Base-by-base conservation (phyloP, 116 monocot genomes). In the Dioscorea cayenensis region DNA sequence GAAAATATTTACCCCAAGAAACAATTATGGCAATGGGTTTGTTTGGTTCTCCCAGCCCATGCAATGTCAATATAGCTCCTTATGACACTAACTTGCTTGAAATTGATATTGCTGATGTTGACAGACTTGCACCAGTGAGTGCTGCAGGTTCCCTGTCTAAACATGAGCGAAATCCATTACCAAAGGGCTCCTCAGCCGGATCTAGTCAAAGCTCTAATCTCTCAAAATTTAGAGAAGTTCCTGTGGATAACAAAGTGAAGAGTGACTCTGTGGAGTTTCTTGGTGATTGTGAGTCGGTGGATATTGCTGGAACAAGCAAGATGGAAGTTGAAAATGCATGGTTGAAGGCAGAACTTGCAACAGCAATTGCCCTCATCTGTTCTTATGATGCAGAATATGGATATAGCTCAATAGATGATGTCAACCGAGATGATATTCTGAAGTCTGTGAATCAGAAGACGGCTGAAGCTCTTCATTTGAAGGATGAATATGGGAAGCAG, bases 291-390 rank as follows among this genome's bases (percentile, higher is more conserved):
- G 85, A 82, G 1, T 76, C 85, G 9, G 77, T 91, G 49, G 73
- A 82, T 60, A 90, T 97, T 72, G 83, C 90, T 66, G 99, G 99
- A 50, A 99, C 99, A 4, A 91, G 94, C 75, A 94, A 85, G 75
- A 14, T 99, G 65, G 99, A 99, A 87, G 99, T 99, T 60, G 99
- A 99, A 77, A 99, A 99, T 78, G 94, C 94, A 50, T 80, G 79
- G 55, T 71, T 99, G 51, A 99, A 92, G 73, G 94, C 99, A 65
- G 92, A 94, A 19, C 85, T 99, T 60, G 94, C 99, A 63, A 92
- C 94, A 3, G 92, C 92, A 38, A 79, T 99, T 74, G 87, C 84
- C 11, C 22, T 87, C 29, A 82, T 94, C 13, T 99, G 99, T 78
- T 79, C 87, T 72, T 74, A 89, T 25, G 75, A 78, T 83, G 85